phyloP scores from a whole-genome alignment of 2,329 filamentous ascomycete genomes.

The Exophiala sp. region DNA sequence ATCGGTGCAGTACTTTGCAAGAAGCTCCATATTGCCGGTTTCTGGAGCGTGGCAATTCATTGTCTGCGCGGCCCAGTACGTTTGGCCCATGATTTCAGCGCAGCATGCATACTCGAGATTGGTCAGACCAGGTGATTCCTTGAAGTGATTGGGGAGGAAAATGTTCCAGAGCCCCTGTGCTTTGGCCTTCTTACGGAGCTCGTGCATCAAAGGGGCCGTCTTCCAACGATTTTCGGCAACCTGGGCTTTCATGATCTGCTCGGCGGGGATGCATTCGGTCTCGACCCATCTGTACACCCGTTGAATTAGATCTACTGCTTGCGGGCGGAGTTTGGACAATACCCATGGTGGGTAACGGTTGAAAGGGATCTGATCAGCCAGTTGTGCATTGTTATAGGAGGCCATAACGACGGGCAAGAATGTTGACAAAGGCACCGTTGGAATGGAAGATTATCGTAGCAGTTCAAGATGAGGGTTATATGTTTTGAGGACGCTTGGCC shows the following conservation, averaged over 20 bases:
- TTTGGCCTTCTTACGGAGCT: conserved; percentile 72
- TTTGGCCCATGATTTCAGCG: conserved; percentile 32
- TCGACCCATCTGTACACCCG: conserved; percentile 81
- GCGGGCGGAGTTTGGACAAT: conserved; percentile 26
- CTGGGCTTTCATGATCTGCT: conserved; percentile 69
- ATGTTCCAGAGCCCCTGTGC: conserved; percentile 83
- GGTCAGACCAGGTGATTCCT: conserved; percentile 78
- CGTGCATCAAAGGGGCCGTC: conserved; percentile 68
- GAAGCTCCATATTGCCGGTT: conserved; percentile 81
- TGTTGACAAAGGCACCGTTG: background rate
- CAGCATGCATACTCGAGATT: conserved; percentile 89
- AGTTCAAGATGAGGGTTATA: too few relatives aligned
- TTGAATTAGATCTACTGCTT: conserved; percentile 43
- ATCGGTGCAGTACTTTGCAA: conserved; percentile 65
- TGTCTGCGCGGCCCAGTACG: conserved; percentile 40
- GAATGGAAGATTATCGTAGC: too few relatives aligned
- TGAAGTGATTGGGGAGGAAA: conserved; percentile 85
- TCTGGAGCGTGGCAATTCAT: conserved; percentile 79
- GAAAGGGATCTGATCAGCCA: too few relatives aligned
- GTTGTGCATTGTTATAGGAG: too few relatives aligned
- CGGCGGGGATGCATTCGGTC: conserved; percentile 78
- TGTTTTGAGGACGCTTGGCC: too few relatives aligned
- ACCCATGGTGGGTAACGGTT: too few relatives aligned
- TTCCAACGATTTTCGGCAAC: conserved; percentile 70
- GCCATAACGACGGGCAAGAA: too few relatives aligned